phyloP scores from a whole-genome alignment of 192 early-diverging fungal species.

The Gryganskiella cystojenkinii region DNA sequence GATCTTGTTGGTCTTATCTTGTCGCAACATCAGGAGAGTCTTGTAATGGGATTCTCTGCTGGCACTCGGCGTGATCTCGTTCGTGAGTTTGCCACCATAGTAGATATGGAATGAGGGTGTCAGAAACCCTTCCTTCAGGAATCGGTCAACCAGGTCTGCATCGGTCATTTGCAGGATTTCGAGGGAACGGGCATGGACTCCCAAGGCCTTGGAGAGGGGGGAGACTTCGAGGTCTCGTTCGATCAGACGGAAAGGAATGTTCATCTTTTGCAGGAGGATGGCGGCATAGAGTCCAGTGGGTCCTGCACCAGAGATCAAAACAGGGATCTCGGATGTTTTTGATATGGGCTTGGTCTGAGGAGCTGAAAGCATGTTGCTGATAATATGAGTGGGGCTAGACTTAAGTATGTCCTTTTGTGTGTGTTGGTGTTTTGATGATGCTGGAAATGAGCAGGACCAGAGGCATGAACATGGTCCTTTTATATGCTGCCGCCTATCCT shows the following conservation, averaged over 20 bases:
- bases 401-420: too few relatives aligned
- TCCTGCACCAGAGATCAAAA: conserved; percentile 21
- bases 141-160: not conserved
- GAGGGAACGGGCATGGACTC: conserved; percentile 5
- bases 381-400: too few relatives aligned
- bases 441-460: too few relatives aligned
- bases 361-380: too few relatives aligned
- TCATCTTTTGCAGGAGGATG: conserved; percentile 1
- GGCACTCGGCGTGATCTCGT: not conserved
- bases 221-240: conserved; percentile 7
- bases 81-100: not conserved
- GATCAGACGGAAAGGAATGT: conserved; percentile 3
- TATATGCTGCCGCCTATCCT: too few relatives aligned
- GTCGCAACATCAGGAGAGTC: not conserved
- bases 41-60: not conserved
- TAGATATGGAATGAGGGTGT: too few relatives aligned
- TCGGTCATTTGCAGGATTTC: conserved; percentile 4
- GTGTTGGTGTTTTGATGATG: too few relatives aligned
- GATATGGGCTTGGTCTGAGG: too few relatives aligned
- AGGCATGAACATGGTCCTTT: too few relatives aligned
- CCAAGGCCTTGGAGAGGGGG: conserved; percentile 9
- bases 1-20: not conserved
- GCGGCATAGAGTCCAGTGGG: conserved; percentile 23
- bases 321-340: not conserved
- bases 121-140: not conserved